Percentiles rank a stretch among this genome's conserved stretches.
Evolutionary conservation across 768 basidiomycete genomes (phyloP).

Genomic region (Rhodotorula diobovata): DNA sequence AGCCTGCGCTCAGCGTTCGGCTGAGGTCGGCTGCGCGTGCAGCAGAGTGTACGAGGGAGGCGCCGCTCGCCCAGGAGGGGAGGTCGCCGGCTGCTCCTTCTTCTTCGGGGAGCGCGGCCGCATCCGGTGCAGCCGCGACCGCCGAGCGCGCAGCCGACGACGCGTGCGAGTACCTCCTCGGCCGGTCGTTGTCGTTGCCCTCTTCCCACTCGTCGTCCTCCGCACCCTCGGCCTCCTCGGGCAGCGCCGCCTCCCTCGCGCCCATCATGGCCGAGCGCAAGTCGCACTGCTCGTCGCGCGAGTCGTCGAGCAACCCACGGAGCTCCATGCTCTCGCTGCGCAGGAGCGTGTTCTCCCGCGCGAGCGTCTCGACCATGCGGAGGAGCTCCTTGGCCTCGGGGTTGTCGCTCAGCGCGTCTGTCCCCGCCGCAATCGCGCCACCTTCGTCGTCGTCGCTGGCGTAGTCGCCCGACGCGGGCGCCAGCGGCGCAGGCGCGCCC

Average conservation of each 20-base stretch:
- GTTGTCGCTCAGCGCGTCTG: conserved; percentile 7
- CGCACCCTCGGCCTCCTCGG: background rate
- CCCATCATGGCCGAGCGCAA: conserved; percentile 16
- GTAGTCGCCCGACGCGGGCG: too few species aligned
- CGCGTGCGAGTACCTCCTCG: conserved; percentile 2
- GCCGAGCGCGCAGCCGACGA: background rate
- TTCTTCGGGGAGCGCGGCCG: too few species aligned
- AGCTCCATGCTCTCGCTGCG: conserved; percentile 38
- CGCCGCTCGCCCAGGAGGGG: background rate
- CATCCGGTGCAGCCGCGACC: background rate
- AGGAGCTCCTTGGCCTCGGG: conserved; percentile 35
- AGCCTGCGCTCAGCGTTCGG: conserved; percentile 1
- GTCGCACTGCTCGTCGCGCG: conserved; percentile 35
- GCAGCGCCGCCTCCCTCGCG: conserved; percentile 1
- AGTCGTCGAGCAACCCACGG: conserved; percentile 34
- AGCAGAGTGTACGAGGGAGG: background rate
- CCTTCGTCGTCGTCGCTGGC: too few species aligned
- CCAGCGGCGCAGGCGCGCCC: background rate
- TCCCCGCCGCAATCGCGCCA: background rate
- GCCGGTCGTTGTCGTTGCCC: background rate
- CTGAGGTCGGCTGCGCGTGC: conserved; percentile 12
- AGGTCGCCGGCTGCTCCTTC: background rate
- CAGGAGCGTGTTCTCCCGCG: conserved; percentile 34
- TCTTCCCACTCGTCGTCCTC: background rate
- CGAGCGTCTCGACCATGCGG: conserved; percentile 38